A percentile compares a stretch with the other conserved stretches of the same genome.
These are phyloP conservation scores for Penicillium brasilianum DNA, from an alignment of 2,329 filamentous ascomycete genomes.

Conservation along the genomic window DNA sequence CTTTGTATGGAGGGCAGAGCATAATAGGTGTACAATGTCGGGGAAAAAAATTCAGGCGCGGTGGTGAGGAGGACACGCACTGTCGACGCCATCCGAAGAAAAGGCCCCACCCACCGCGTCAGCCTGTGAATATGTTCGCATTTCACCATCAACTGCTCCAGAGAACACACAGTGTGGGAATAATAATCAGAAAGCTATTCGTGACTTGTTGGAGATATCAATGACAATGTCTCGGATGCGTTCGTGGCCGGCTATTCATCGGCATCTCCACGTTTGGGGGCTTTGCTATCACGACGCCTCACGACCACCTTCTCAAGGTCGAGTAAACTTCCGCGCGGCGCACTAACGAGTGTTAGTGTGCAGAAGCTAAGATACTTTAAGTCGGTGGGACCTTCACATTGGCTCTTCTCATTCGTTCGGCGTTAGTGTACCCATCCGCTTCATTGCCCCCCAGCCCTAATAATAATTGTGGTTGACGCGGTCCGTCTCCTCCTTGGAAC, in stretches of 20 bases:
- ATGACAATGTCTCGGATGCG: neutral
- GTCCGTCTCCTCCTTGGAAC: slow-evolving; percentile 22
- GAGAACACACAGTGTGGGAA: slow-evolving; percentile 12
- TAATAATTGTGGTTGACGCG: slow-evolving; percentile 22
- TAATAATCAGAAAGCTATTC: neutral
- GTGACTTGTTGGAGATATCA: neutral
- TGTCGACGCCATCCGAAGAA: slow-evolving; percentile 23
- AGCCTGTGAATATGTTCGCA: slow-evolving; percentile 14
- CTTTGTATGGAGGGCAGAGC: neutral
- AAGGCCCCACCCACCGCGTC: slow-evolving; percentile 30
- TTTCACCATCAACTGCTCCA: slow-evolving; percentile 4
- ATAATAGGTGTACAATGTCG: neutral
- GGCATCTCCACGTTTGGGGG: neutral
- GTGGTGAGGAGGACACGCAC: slow-evolving; percentile 16
- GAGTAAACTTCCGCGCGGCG: slow-evolving; percentile 7
- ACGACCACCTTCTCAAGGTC: slow-evolving; percentile 5
- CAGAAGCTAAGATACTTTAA: slow-evolving; percentile 18
- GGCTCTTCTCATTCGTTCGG: slow-evolving; percentile 13
- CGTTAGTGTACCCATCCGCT: slow-evolving; percentile 16
- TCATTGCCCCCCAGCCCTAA: slow-evolving; percentile 16
- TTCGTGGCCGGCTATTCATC: neutral
- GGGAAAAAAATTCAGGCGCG: neutral
- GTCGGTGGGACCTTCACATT: slow-evolving; percentile 17
- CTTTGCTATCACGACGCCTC: neutral
- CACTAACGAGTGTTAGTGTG: slow-evolving; percentile 22